phyloP scores from a whole-genome alignment of 805 yeast genomes.

The Cyberlindnera euphorbiiphila region DNA sequence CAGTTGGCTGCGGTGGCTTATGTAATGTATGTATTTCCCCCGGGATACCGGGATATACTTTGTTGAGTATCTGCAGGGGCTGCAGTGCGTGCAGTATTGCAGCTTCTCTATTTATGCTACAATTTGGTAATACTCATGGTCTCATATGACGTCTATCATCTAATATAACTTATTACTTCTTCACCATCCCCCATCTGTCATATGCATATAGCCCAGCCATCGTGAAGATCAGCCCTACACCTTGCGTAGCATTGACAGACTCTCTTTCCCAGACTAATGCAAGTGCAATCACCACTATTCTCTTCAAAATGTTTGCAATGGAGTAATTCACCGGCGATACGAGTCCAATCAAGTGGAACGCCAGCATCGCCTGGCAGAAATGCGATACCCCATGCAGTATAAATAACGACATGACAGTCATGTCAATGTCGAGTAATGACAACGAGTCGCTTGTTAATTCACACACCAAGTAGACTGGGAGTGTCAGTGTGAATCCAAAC shows the following conservation, averaged over 20 bases:
- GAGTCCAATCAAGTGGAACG: slow-evolving; percentile 70
- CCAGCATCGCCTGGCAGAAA: slow-evolving; percentile 67
- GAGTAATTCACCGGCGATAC: slow-evolving; percentile 76
- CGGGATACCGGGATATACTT: no score
- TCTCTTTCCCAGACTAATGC: slow-evolving; percentile 63
- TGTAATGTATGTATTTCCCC: no score
- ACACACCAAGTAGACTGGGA: slow-evolving; percentile 59
- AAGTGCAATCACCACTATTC: slow-evolving; percentile 65
- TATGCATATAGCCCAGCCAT: slow-evolving; percentile 63
- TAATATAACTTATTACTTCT: slow-evolving; percentile 10
- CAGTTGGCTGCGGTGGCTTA: no score
- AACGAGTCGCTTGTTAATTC: slow-evolving; percentile 38
- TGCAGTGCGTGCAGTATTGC: no score
- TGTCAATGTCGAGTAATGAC: slow-evolving; percentile 29
- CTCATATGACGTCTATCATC: no score
- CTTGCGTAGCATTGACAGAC: slow-evolving; percentile 37
- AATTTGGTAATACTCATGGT: no score
- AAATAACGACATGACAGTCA: slow-evolving; percentile 35
- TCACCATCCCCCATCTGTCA: slow-evolving; percentile 58
- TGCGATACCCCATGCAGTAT: slow-evolving; percentile 65
- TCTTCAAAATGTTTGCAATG: slow-evolving; percentile 71
- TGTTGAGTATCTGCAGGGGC: no score
- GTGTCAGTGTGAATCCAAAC: slow-evolving; percentile 62
- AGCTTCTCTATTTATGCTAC: no score
- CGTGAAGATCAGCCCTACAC: slow-evolving; percentile 52